Percentiles rank a stretch among this genome's conserved stretches.
Evolutionary conservation across 2,329 filamentous ascomycete genomes (phyloP).

Genomic region (Nothopassalora personata): DNA sequence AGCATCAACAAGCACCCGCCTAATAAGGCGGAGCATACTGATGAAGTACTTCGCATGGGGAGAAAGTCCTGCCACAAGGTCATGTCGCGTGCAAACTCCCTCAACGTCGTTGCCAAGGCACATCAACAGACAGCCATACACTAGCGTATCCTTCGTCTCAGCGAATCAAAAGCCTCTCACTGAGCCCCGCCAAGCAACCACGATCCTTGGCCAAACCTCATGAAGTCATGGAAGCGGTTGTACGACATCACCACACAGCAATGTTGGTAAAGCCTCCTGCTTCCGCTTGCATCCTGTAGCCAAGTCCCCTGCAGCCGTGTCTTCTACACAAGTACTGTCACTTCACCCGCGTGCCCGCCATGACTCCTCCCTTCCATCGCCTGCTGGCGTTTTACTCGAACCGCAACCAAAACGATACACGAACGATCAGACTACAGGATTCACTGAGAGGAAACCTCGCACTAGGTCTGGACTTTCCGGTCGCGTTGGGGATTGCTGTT

Average conservation of each 20-base stretch:
- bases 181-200: not conserved
- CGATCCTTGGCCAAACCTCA: not conserved
- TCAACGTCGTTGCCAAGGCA: not conserved
- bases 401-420: constrained; percentile 25
- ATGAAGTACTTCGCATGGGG: too few species aligned
- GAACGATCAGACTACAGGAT: constrained; percentile 34
- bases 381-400: constrained; percentile 35
- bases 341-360: not conserved
- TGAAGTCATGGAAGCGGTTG: not conserved
- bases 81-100: not conserved
- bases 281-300: not conserved
- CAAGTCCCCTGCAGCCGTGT: not conserved
- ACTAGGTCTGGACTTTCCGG: constrained; percentile 35
- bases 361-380: constrained; percentile 31
- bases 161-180: not conserved
- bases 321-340: not conserved
- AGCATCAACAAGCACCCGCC: too few species aligned
- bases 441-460: constrained; percentile 34
- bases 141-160: not conserved
- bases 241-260: not conserved
- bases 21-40: too few species aligned
- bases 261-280: not conserved
- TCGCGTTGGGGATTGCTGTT: constrained; percentile 31
- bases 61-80: not conserved
- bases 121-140: not conserved